phyloP scores from a whole-genome alignment of 2,329 filamentous ascomycete genomes.

The Alternaria sp. region DNA sequence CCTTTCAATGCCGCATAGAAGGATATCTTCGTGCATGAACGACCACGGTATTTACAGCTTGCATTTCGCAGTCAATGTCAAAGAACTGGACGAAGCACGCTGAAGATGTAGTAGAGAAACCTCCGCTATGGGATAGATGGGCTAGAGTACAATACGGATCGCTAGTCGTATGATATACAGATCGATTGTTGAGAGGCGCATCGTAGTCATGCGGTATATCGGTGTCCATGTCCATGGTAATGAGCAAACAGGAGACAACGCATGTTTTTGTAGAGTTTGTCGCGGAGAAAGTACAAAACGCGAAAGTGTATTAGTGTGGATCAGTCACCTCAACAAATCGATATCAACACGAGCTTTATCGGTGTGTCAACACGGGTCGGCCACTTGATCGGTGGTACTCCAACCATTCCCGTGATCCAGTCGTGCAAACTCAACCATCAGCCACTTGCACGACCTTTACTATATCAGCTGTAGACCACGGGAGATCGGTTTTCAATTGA shows the following conservation, averaged over 20 bases:
- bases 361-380: background rate
- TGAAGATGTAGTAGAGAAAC: background rate
- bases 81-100: background rate
- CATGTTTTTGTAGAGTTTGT: background rate
- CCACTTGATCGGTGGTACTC: background rate
- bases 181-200: background rate
- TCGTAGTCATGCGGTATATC: background rate
- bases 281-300: background rate
- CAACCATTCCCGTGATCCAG: background rate
- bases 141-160: background rate
- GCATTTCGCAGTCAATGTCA: background rate
- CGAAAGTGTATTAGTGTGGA: background rate
- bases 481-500: background rate
- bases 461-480: background rate
- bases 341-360: constrained; percentile 3
- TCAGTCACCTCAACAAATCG: background rate
- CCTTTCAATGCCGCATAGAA: background rate
- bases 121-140: background rate
- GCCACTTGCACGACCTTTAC: background rate
- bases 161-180: background rate
- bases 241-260: background rate
- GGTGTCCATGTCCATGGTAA: background rate
- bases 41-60: background rate
- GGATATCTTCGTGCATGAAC: background rate
- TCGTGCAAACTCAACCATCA: background rate